Base-by-base conservation (phyloP, 805 yeast species). In the Candida ficus region DNA sequence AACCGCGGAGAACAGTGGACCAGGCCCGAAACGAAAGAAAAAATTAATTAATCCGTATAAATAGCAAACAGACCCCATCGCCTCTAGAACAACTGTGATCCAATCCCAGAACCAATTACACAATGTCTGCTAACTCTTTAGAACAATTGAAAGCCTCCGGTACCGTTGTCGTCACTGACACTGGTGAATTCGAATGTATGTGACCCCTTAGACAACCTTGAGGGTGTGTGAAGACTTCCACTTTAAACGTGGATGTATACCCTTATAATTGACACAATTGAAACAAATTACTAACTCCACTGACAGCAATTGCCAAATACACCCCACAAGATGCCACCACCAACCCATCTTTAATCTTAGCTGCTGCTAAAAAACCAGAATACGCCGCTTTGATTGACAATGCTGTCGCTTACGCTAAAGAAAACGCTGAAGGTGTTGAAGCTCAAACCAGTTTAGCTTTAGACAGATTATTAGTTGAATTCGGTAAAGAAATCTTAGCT, bases 321-420 rank as follows among this genome's bases (percentile, higher is more conserved):
- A 87, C 93, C 57, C 99, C 99, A 54, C 98, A 93, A 75, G 99
- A 93, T 69, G 96, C 99, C 53, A 93, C 99, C 57, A 93, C 99
- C 64, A 93, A 93, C 76, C 99, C 99, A 53, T 89, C 98, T 33
- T 76, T 93, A 72, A 91, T 93, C 60, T 74, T 93, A 57, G 98
- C 98, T 51, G 99, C 99, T 44, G 63, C 98, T 43, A 86, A 83
- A 70, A 86, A 89, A 73, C 68, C 89, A 32, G 89, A 83, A 62
- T 93, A 93, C 71, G 83, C 95, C 44, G 75, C 80, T 62, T 75
- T 93, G 64, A 84, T 93, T 52, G 98, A 93, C 64, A 75, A 76
- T 56, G 98, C 99, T 44, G 85, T 93, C 53, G 84, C 78, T 33
- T 86, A 80, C 70, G 96, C 90, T 58, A 80, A 83, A 70, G 59